phyloP scores from a whole-genome alignment of 1,139 yeast genomes.

The Chernovozyma aurita region DNA sequence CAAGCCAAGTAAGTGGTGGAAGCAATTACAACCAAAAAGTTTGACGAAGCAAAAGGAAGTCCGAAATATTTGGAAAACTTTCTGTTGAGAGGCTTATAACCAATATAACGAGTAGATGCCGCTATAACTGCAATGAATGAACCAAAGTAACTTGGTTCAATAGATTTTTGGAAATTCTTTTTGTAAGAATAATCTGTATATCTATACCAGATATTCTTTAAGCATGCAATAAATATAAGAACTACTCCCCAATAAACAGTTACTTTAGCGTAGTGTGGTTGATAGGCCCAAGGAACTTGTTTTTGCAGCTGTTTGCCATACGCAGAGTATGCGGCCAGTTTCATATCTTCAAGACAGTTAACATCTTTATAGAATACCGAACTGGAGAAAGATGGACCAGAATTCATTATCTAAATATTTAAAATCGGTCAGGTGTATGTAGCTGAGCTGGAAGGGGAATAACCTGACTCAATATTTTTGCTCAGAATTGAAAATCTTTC shows the following conservation, averaged over 20 bases:
- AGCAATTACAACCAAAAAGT: constrained; percentile 33
- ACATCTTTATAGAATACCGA: not conserved
- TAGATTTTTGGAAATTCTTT: constrained; percentile 10
- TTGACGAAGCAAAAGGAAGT: constrained; percentile 50
- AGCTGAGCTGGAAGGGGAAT: no score
- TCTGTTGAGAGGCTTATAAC: constrained; percentile 46
- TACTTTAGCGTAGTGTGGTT: constrained; percentile 39
- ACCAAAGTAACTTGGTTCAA: constrained; percentile 8
- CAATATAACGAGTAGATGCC: constrained; percentile 42
- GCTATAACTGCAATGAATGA: constrained; percentile 26
- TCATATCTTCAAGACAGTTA: constrained; percentile 1
- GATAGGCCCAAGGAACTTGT: constrained; percentile 35
- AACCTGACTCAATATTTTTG: no score
- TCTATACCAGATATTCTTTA: constrained; percentile 36
- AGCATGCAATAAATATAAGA: constrained; percentile 29
- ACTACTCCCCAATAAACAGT: constrained; percentile 43
- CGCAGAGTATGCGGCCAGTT: not conserved
- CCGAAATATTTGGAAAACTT: constrained; percentile 34
- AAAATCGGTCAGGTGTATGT: no score
- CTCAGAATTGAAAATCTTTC: no score
- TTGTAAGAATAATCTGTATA: constrained; percentile 30
- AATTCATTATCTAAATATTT: no score
- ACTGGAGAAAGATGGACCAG: not conserved
- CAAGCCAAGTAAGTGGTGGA: constrained; percentile 43
- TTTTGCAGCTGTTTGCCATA: constrained; percentile 26